Evolutionary conservation across 768 basidiomycete species (phyloP), one percentile per base, ranked within the genome.

Genomic region (Phallus indusiatus): DNA sequence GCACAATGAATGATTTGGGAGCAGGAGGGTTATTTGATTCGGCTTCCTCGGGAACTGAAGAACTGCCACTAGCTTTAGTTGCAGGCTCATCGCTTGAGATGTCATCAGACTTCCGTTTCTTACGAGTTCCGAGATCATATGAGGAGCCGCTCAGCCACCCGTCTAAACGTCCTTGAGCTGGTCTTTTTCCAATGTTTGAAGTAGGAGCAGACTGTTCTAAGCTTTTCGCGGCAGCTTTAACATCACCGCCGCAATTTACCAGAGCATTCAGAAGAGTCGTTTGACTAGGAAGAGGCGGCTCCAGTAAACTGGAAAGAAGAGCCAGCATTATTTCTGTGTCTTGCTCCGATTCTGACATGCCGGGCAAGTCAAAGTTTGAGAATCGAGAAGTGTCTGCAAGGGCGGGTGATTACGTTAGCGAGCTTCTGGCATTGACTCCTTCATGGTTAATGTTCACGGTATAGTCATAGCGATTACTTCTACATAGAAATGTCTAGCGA

Each of bases 251-350:
- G 50, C 71, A 75, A 54, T 75, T 67, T 14, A 84, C 72, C 9
- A 90, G 76, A 1, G 83, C 76, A 48, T 88, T 79, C 5, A 90
- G 72, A 0, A 89, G 75, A 7, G 67, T 64, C 20, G 71, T 70
- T 47, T 76, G 74, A 34, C 73, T 68, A 3, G 74, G 69, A 14
- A 63, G 61, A 55, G 68, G 68, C 46, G 62, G 51, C 60, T 69
- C 58, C 16, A 88, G 68, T 14, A 87, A 71, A 66, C 86, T 88
- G 16, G 75, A 71, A n/a, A 88, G 80, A 59, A 88, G 72, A 10
- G 81, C 86, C 47, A 90, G 73, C 35, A 89, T 74, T 7, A 74
- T 81, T 33, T 90, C 88, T 0, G 85, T 90, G 70, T 88, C 85
- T 18, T 18, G 18, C 11, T 56, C 55, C 2, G 33, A 5, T n/a